A percentile compares a stretch with the other conserved stretches of the same genome.
Evolutionary conservation across 2,329 filamentous ascomycete species (phyloP).

Genomic region (Ascochyta viciae-villosae): DNA sequence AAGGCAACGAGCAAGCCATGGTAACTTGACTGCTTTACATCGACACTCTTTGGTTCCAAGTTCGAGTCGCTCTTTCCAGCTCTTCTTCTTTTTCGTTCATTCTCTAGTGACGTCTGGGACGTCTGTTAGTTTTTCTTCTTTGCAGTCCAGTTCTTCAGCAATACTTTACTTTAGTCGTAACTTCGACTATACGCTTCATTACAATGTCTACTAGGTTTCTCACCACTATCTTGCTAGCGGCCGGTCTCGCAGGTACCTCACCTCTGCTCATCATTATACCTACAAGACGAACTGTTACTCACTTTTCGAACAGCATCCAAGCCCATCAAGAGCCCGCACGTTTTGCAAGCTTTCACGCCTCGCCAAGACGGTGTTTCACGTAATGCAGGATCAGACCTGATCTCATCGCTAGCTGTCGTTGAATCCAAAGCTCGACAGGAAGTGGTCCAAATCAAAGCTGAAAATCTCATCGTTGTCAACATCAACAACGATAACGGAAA

Average conservation of each 20-base stretch:
- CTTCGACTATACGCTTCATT: background rate
- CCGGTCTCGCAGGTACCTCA: slow-evolving; percentile 8
- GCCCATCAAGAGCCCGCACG: background rate
- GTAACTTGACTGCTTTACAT: background rate
- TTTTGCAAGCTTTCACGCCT: background rate
- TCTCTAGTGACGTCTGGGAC: slow-evolving; percentile 4
- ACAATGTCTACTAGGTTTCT: slow-evolving; percentile 10
- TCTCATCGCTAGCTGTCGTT: background rate
- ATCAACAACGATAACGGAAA: background rate
- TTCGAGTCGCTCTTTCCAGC: background rate
- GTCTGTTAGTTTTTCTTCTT: background rate
- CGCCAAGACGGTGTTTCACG: background rate
- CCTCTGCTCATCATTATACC: background rate
- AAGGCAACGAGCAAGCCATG: background rate
- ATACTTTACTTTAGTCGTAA: background rate
- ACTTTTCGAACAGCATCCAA: background rate
- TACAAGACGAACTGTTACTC: background rate
- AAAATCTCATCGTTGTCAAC: background rate
- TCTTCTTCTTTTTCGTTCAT: background rate
- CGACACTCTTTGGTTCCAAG: background rate
- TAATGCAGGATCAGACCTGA: background rate
- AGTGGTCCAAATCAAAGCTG: background rate
- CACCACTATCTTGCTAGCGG: slow-evolving; percentile 10
- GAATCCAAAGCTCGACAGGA: slow-evolving; percentile 1
- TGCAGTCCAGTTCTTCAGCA: background rate